phyloP scores from a whole-genome alignment of 202 grass and related monocot species.

The Sporobolus alterniflorus region DNA sequence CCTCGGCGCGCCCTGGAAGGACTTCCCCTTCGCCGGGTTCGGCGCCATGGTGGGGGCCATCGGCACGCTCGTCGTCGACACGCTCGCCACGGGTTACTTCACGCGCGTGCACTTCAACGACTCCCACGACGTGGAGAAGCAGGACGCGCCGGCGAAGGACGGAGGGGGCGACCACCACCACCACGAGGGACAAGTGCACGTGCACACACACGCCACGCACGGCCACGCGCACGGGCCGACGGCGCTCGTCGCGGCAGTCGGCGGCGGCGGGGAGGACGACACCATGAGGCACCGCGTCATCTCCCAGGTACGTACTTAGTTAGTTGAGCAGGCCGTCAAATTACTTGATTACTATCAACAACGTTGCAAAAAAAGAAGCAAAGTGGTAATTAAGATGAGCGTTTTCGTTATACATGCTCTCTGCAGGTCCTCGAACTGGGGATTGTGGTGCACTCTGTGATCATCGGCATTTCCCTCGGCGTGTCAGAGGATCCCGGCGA shows the following conservation, averaged over 20 bases:
- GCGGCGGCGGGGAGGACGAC: conserved; percentile 39
- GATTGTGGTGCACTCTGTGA: conserved; percentile 71
- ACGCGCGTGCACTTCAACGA: conserved; percentile 36
- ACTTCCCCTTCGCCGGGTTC: conserved; percentile 68
- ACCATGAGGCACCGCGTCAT: conserved; percentile 77
- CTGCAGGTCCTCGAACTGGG: conserved; percentile 62
- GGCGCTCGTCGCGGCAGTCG: conserved; percentile 29
- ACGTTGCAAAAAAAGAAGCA: too few relatives aligned
- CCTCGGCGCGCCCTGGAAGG: conserved; percentile 48
- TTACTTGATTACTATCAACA: too few relatives aligned
- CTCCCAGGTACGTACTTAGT: conserved; percentile 83
- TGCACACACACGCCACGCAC: conserved; percentile 64
- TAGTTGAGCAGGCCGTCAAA: too few relatives aligned
- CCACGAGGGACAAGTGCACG: conserved; percentile 8
- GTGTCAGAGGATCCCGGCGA: conserved; percentile 23
- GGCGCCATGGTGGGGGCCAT: conserved; percentile 72
- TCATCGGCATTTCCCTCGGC: conserved; percentile 66
- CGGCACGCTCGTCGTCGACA: conserved; percentile 69
- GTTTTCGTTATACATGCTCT: too few relatives aligned
- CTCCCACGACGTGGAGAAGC: conserved; percentile 27
- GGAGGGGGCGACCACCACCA: not conserved
- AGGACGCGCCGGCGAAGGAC: not conserved
- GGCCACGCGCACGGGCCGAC: conserved; percentile 57
- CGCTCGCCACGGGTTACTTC: conserved; percentile 72
- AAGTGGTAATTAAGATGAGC: too few relatives aligned